These are phyloP conservation scores for Fusarium globosum DNA, from an alignment of 2,329 filamentous ascomycete species.

Conservation along the genomic window DNA sequence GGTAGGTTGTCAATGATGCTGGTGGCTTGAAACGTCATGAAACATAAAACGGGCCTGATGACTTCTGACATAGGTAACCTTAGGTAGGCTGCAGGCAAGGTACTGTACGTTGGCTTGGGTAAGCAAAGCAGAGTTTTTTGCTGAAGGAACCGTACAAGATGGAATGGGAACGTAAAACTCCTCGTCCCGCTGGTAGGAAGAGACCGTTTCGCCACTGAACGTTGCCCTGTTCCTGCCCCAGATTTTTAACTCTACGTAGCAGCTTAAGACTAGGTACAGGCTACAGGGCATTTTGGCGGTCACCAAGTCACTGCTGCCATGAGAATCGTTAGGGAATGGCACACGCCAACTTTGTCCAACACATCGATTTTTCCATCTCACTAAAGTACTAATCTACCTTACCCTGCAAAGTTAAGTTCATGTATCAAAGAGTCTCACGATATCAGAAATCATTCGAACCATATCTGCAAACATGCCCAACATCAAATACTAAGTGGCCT, in stretches of 20 bases:
- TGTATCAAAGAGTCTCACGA: background rate
- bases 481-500: background rate
- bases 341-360: background rate
- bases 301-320: background rate
- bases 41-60: conserved; percentile 26
- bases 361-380: background rate
- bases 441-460: background rate
- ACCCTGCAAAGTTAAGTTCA: background rate
- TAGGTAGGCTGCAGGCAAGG: no score
- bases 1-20: conserved; percentile 19
- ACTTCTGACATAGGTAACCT: background rate
- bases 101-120: conserved; percentile 9
- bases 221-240: conserved; percentile 20
- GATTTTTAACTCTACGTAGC: conserved; percentile 36
- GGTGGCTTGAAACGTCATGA: conserved; percentile 30
- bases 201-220: conserved; percentile 38
- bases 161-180: conserved; percentile 35
- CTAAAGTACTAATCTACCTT: background rate
- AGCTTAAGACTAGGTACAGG: background rate
- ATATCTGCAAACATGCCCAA: background rate
- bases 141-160: conserved; percentile 6
- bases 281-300: background rate
- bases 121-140: conserved; percentile 16
- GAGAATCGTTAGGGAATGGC: background rate
- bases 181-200: conserved; percentile 29